Conservation (phyloP, 2,329 filamentous ascomycete genomes). For the Penicillium occitanis region DNA sequence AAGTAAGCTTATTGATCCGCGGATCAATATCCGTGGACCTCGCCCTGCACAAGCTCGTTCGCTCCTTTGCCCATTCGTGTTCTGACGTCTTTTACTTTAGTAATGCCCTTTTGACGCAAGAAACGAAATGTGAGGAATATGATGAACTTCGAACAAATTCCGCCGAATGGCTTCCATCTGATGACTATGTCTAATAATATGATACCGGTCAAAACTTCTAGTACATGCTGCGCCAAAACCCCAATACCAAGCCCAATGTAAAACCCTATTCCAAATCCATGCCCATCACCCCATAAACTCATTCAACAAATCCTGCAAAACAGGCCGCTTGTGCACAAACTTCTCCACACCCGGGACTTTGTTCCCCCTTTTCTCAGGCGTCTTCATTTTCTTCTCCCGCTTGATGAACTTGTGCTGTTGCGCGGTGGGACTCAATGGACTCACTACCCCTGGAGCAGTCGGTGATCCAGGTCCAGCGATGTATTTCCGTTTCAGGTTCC, state of each 20-base stretch:
- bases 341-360: conserved; percentile 51
- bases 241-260: neutral
- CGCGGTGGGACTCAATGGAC: conserved; percentile 35
- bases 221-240: neutral
- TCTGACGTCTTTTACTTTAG: too few species aligned
- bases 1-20: too few species aligned
- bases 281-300: conserved; percentile 48
- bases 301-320: conserved; percentile 76
- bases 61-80: too few species aligned
- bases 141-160: too few species aligned
- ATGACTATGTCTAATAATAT: neutral
- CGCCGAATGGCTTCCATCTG: neutral
- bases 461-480: neutral
- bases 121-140: too few species aligned
- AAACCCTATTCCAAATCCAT: neutral
- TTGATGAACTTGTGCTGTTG: conserved; percentile 36
- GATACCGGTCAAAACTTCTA: neutral
- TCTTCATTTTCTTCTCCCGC: conserved; percentile 40
- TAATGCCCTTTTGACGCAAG: too few species aligned
- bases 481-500: conserved; percentile 26
- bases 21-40: too few species aligned
- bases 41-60: too few species aligned
- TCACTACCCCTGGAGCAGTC: conserved; percentile 22
- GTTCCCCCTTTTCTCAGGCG: conserved; percentile 61
- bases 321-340: conserved; percentile 64